Evolutionary conservation across 805 yeast genomes (phyloP), one percentile per base, ranked within the genome.

Genomic region (Suhomyces kilbournensis): DNA sequence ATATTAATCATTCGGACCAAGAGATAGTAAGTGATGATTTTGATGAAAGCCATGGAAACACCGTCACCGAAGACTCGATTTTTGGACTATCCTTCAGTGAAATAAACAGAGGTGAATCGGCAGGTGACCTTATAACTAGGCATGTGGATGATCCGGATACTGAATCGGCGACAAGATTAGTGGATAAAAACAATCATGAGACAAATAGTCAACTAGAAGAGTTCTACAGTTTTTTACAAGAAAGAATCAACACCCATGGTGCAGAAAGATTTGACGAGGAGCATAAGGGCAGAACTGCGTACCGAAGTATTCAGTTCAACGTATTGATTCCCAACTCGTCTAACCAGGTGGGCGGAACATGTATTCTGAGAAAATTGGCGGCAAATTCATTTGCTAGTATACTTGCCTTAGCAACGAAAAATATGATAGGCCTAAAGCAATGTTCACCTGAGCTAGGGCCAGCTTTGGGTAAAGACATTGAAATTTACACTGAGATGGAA

Each of bases 381-480:
- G 67, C 66, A 14, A 67, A 59, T 40, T 61, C 72, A 9, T 67
- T 71, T 49, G 50, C 65, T 0, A 63, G 67, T 47, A 40, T 69
- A 2, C 54, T 70, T 15, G 57, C 64, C 19, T 56, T 71, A 19
- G 69, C 70, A 0, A 57, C 64, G 4, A 55, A 53, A n/a, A 53
- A 56, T 44, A 43, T 53, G 35, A 51, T 63, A 0, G 15, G 23
- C 19, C 12, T 42, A 26, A 44, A 23, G 19, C n/a, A 9, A 44
- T 14, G 22, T 7, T n/a, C 32, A 26, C 14, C 20, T 19, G 12
- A 44, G 14, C n/a, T 23, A n/a, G n/a, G 28, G 35, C 32, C 25
- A 8, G 46, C 20, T 26, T 44, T 19, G 22, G 46, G 46, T 15
- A 26, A 12, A 25, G 22, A 28, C 10, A 25, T 44, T 15, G 35